Base-by-base conservation (phyloP, 306 rosid species). In the Spatholobus suberectus region DNA sequence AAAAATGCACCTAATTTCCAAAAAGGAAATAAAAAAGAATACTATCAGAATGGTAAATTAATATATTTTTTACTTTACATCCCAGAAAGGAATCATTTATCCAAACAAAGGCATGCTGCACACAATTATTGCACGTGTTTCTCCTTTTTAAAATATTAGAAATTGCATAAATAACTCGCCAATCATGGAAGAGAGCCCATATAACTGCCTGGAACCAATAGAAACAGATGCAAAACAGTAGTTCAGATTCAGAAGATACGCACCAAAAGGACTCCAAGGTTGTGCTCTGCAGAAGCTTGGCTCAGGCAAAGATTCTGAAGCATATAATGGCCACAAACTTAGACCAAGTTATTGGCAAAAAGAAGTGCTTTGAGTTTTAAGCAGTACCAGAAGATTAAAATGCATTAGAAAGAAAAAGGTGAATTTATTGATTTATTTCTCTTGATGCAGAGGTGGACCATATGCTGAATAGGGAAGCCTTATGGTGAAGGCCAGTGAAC, bases 221-320 rank as follows among this genome's bases (percentile, higher is more conserved):
- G 15, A 66, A 77, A 23, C 27, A 68, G 24, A 84, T 59, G 62
- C 24, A 40, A 66, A 23, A 24, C 73, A 34, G 14, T 34, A 8
- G 73, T 75, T 66, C 29, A 35, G 73, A 79, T 63, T 70, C 35
- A 59, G 75, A 77, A 73, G 81, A 77, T 72, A 88, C 97, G 20
- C 89, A 96, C 98, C 96, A 96, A 82, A 76, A 96, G 97, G 75
- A 92, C 65, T 75, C 99, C 99, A 88, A 96, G 80, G 77, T 94
- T 94, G 58, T 85, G 91, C 82, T 96, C 98, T 13, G 75, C 75
- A 85, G 86, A 83, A 83, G 69, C 66, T 79, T 79, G 94, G 46
- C 76, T 49, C 61, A 80, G 88, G 23, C 85, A 85, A 44, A 83
- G 75, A 89, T 83, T 89, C 98, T 96, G 92, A 59, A 76, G 55